Base-by-base conservation (phyloP, 805 yeast genomes). In the Huiozyma naganishii region DNA sequence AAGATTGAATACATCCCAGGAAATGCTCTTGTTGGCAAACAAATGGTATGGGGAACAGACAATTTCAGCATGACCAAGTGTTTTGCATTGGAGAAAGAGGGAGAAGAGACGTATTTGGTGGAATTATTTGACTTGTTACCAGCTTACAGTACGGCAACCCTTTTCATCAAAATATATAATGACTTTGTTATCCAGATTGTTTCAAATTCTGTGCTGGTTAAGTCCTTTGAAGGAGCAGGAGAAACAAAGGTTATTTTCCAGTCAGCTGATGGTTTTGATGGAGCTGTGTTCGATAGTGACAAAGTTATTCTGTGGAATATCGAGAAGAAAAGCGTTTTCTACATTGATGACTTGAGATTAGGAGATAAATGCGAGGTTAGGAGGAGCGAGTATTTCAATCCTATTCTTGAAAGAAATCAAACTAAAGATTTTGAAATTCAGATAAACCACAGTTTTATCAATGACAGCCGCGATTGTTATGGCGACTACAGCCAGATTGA, bases 161-260 rank as follows among this genome's bases (percentile, higher is more conserved):
- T 38, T 8, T 27, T 27, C n/a, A 10, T 38, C 11, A 38, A 12
- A 28, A 17, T 38, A 28, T 38, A 27, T 12, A 11, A 27, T 38
- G 30, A 38, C 13, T 38, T 29, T 13, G 41, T 29, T 10, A 12
- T 38, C 7, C 41, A 38, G 17, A 38, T 38, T 27, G 10, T 17
- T 13, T 4, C 6, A 9, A 29, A 38, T 38, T 6, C 28, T 11
- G n/a, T 38, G n/a, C 10, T 38, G 6, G 12, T 12, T 28, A 13
- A 38, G 12, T 33, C 50, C 10, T 41, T 39, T 5, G 37, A 32
- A 6, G 39, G 36, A 27, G 27, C 11, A 8, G 30, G 27, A 10
- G 39, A 42, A 11, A 44, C 41, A 4, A 39, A 3, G 47, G 48
- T 44, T 30, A 34, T 34, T 8, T 34, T 34, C 27, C 27, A 34